Percentiles rank a stretch among this genome's conserved stretches.
phyloP scores from a whole-genome alignment of 208 protist genomes.

The Leishmania martiniquensis region DNA sequence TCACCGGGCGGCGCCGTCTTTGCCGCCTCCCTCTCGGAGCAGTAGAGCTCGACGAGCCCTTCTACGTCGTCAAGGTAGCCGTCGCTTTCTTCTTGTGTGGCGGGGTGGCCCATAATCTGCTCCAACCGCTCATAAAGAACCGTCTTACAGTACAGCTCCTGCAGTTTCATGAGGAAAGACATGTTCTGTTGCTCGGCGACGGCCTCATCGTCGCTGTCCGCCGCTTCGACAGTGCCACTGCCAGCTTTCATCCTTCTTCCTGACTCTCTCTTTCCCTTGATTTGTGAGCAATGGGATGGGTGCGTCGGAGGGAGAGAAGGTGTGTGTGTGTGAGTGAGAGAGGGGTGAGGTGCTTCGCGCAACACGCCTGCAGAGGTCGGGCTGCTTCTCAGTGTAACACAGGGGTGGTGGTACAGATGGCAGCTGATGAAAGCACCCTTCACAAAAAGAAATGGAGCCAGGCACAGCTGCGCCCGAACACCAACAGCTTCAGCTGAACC shows the following conservation, averaged over 20 bases:
- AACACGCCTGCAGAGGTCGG: not conserved
- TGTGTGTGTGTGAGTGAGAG: no score
- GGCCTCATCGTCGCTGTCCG: slow-evolving; percentile 11
- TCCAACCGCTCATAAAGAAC: slow-evolving; percentile 77
- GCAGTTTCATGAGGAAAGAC: slow-evolving; percentile 60
- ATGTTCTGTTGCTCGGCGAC: slow-evolving; percentile 51
- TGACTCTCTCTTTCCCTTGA: not conserved
- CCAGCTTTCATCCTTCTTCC: slow-evolving; percentile 2
- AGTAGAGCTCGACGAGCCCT: slow-evolving; percentile 67
- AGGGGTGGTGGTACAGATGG: not conserved
- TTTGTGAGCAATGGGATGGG: not conserved
- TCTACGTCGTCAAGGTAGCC: slow-evolving; percentile 86
- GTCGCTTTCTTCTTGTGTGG: slow-evolving; percentile 61
- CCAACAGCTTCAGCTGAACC: not conserved
- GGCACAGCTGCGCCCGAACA: not conserved
- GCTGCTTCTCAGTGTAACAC: not conserved
- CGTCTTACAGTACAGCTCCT: slow-evolving; percentile 85
- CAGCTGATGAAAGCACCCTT: not conserved
- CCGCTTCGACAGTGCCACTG: not conserved
- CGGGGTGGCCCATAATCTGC: slow-evolving; percentile 69
- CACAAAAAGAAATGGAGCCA: not conserved
- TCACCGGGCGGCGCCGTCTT: slow-evolving; percentile 11
- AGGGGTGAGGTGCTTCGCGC: not conserved
- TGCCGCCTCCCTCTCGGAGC: slow-evolving; percentile 17
- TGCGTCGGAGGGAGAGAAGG: not conserved